Evolutionary conservation across 192 early-diverging fungal genomes (phyloP).

Genomic region (Podochytrium sp.): DNA sequence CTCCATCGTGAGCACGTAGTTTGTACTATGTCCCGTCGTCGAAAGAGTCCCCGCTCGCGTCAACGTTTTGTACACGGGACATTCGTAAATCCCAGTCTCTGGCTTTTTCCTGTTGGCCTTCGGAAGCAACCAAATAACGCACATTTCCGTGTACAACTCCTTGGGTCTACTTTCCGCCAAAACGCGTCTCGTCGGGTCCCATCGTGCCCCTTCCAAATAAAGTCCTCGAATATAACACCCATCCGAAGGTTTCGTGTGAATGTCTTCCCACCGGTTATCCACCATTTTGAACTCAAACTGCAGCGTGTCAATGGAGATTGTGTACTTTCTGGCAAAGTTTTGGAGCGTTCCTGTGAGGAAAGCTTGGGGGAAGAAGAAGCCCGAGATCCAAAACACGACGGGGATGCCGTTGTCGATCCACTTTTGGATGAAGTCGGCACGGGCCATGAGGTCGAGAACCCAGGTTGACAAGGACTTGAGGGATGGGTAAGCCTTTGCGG

Average conservation of each 20-base stretch:
- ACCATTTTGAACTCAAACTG: slow-evolving; percentile 62
- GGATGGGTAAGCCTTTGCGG: slow-evolving; percentile 61
- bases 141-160: slow-evolving; percentile 66
- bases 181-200: slow-evolving; percentile 46
- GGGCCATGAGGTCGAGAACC: slow-evolving; percentile 54
- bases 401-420: slow-evolving; percentile 65
- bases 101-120: slow-evolving; percentile 59
- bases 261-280: slow-evolving; percentile 56
- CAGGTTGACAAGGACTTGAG: slow-evolving; percentile 59
- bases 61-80: slow-evolving; percentile 64
- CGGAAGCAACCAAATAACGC: slow-evolving; percentile 61
- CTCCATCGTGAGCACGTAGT: slow-evolving; percentile 66
- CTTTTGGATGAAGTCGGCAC: slow-evolving; percentile 60
- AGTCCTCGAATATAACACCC: slow-evolving; percentile 67
- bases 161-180: slow-evolving; percentile 59
- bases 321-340: slow-evolving; percentile 65
- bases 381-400: slow-evolving; percentile 60
- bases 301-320: slow-evolving; percentile 60
- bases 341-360: slow-evolving; percentile 65
- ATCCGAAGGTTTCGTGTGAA: slow-evolving; percentile 52
- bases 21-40: slow-evolving; percentile 65
- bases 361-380: slow-evolving; percentile 68
- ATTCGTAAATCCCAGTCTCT: slow-evolving; percentile 58
- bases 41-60: slow-evolving; percentile 62
- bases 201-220: slow-evolving; percentile 63